phyloP scores from a whole-genome alignment of 306 rosid genomes.

The Echinosophora koreensis region DNA sequence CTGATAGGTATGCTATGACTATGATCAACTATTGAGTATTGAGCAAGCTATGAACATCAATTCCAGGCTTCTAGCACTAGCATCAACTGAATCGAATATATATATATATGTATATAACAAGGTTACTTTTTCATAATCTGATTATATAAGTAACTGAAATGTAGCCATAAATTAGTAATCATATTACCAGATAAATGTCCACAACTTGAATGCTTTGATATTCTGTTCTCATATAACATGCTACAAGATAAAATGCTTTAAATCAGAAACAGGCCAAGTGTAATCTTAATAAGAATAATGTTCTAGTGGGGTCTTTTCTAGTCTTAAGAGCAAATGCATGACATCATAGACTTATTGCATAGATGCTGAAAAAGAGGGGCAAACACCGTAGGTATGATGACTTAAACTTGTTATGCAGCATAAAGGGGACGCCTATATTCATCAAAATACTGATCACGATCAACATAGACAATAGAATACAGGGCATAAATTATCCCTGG shows the following conservation, averaged over 20 bases:
- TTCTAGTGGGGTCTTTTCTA: conserved; percentile 3
- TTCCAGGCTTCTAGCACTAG: no score
- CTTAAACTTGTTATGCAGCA: conserved; percentile 33
- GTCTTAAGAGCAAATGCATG: conserved; percentile 6
- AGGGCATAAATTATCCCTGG: conserved; percentile 96
- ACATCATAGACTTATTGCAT: background rate
- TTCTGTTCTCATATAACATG: conserved; percentile 10
- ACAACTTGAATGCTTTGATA: background rate
- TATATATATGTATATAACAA: no score
- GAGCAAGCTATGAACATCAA: no score
- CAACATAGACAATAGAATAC: conserved; percentile 74
- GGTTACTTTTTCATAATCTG: background rate
- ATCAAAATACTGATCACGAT: conserved; percentile 90
- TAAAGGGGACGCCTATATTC: conserved; percentile 93
- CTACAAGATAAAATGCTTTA: conserved; percentile 4
- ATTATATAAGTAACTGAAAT: background rate
- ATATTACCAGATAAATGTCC: conserved; percentile 10
- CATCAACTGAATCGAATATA: no score
- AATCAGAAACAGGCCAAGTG: conserved; percentile 16
- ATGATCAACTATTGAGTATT: no score
- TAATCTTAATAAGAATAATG: background rate
- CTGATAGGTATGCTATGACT: no score
- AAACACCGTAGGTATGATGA: background rate
- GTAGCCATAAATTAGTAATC: conserved; percentile 11
- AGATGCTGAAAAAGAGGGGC: background rate